phyloP scores from a whole-genome alignment of 305 asterid genomes.

The Nicotiana rustica region DNA sequence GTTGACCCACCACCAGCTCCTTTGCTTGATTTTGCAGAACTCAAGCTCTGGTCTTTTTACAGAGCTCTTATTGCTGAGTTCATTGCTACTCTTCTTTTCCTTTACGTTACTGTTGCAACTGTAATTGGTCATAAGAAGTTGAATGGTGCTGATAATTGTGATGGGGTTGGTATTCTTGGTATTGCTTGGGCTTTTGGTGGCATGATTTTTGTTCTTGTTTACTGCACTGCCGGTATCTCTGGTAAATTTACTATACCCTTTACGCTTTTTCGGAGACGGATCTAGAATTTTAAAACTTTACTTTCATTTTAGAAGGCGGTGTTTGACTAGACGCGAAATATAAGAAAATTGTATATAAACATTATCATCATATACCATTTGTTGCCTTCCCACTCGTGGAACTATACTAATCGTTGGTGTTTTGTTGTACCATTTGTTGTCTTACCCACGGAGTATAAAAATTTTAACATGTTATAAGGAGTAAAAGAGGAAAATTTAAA shows the following conservation, averaged over 20 bases:
- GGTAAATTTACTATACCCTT: constrained; percentile 39
- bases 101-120: constrained; percentile 83
- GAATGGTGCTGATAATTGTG: constrained; percentile 65
- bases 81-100: constrained; percentile 89
- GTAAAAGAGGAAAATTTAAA: background rate
- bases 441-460: background rate
- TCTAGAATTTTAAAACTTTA: background rate
- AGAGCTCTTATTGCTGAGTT: constrained; percentile 89
- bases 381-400: too few species aligned
- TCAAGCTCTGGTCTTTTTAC: constrained; percentile 81
- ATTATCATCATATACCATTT: background rate
- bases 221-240: constrained; percentile 96
- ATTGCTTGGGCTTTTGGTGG: constrained; percentile 95
- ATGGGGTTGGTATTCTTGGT: constrained; percentile 86
- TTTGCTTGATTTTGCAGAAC: constrained; percentile 63
- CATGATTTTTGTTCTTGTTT: constrained; percentile 82
- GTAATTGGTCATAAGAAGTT: constrained; percentile 83
- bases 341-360: too few species aligned
- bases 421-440: background rate
- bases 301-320: too few species aligned
- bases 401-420: too few species aligned
- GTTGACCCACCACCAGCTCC: constrained; percentile 92
- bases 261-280: background rate
- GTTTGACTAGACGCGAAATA: too few species aligned
- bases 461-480: background rate